Base-by-base conservation (phyloP, 2,329 filamentous ascomycete genomes). In the Stachybotrys echinatus region DNA sequence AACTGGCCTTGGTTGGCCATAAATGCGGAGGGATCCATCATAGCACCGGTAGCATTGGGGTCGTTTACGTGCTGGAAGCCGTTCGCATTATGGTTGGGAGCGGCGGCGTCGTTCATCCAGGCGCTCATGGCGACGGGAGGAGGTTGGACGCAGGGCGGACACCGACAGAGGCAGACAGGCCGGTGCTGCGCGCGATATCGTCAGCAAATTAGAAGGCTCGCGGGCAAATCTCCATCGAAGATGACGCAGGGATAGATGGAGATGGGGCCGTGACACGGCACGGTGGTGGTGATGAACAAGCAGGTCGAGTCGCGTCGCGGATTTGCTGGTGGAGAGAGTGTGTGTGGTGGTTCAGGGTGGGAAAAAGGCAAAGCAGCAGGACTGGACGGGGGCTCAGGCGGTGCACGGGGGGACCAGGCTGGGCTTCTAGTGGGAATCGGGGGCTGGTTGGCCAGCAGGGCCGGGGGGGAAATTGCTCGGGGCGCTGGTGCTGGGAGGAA, bases 91-190 rank as follows among this genome's bases (percentile, higher is more conserved):
- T 85, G 81, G 70, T 83, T 86, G 62, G 80, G 79, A 73, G 83
- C 76, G 72, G 82, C 75, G 70, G 82, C 75, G 70, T 87, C 83
- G 71, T 85, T 86, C 77, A 85, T 84, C 83, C 83, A 86, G 74
- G 81, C 80, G 76, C 79, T 85, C 83, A 86, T 85, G 75, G 79
- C 79, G 67, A 73, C 67, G 66, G 38, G n/a, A 18, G 38, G 19
- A 18, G 17, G 38, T 40, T 40, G 38, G 38, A 20, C 17, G 38
- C 38, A 20, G 17, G 38, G 19, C 38, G 38, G 38, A 40, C 38
- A 40, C 38, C 38, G 38, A 40, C 38, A n/a, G 19, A 67, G 61
- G 66, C 68, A 63, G 65, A 73, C 74, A 68, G 68, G 63, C 44
- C 27, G 22, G 17, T 40, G 23, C 69, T 72, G 63, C 62, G 61